Conservation (phyloP, 352 stramenopile genomes). For the Globisporangium cystogenes region DNA sequence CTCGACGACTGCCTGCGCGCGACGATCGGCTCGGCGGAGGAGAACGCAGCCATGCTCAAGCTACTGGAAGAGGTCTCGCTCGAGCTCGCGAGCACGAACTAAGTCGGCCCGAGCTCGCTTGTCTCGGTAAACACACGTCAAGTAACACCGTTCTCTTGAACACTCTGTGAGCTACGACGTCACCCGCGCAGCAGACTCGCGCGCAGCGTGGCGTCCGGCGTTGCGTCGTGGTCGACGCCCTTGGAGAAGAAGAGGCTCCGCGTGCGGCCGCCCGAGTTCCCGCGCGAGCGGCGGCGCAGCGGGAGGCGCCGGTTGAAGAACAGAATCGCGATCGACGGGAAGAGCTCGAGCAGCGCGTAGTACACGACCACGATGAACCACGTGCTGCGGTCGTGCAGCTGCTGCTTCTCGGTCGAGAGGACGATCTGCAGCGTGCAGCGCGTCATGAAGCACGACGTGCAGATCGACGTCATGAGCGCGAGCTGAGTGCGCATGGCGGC, state of each 20-base stretch:
- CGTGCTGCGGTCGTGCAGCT: constrained; percentile 70
- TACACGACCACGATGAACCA: constrained; percentile 81
- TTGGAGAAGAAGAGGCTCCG: constrained; percentile 47
- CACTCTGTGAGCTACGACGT: neutral
- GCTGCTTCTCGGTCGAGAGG: constrained; percentile 58
- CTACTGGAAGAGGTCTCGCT: constrained; percentile 65
- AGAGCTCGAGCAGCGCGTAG: constrained; percentile 76
- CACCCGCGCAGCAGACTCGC: constrained; percentile 36
- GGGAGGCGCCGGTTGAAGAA: constrained; percentile 84
- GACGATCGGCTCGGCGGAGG: constrained; percentile 91
- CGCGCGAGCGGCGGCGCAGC: constrained; percentile 22
- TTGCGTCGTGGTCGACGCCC: constrained; percentile 9
- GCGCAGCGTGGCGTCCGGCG: constrained; percentile 21
- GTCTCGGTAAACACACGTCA: neutral
- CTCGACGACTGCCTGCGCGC: constrained; percentile 94
- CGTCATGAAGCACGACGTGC: constrained; percentile 77
- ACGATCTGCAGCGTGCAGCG: constrained; percentile 67
- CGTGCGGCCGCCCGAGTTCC: constrained; percentile 4
- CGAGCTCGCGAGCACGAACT: constrained; percentile 20
- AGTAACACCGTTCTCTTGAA: neutral
- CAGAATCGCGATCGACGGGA: constrained; percentile 67
- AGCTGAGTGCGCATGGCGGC: too few species aligned
- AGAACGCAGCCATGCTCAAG: constrained; percentile 93
- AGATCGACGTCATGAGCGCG: constrained; percentile 74
- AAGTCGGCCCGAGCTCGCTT: neutral